A percentile compares a stretch with the other conserved stretches of the same genome.
Conservation (phyloP, 2,329 filamentous ascomycete species). For the Cladorrhinum sp. region DNA sequence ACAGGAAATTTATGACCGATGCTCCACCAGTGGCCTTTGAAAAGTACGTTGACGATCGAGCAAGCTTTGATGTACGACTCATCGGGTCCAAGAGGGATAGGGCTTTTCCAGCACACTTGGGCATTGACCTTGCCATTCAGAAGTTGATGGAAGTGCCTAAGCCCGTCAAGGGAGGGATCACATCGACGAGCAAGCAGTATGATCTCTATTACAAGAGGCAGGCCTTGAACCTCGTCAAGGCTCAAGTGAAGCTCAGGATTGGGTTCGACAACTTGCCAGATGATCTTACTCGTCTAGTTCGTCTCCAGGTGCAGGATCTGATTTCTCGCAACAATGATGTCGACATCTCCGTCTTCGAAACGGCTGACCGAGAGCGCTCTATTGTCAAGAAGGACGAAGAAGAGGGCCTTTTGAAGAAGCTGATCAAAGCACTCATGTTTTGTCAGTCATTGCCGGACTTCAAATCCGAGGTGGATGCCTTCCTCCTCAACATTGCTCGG, state of each 20-base stretch:
- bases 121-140: slow-evolving; percentile 82
- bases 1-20: slow-evolving; percentile 91
- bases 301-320: slow-evolving; percentile 86
- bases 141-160: slow-evolving; percentile 82
- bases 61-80: slow-evolving; percentile 84
- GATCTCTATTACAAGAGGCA: slow-evolving; percentile 92
- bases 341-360: slow-evolving; percentile 67
- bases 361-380: slow-evolving; percentile 76
- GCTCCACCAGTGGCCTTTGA: slow-evolving; percentile 81
- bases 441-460: slow-evolving; percentile 80
- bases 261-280: slow-evolving; percentile 86
- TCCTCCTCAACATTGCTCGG: slow-evolving; percentile 77
- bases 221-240: slow-evolving; percentile 80
- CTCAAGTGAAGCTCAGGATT: slow-evolving; percentile 86
- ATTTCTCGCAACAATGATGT: slow-evolving; percentile 68
- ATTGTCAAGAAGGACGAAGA: slow-evolving; percentile 84
- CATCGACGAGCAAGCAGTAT: slow-evolving; percentile 50
- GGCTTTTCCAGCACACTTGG: slow-evolving; percentile 81
- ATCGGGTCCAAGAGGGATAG: slow-evolving; percentile 87
- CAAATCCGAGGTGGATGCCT: slow-evolving; percentile 68
- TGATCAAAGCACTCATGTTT: slow-evolving; percentile 86
- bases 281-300: slow-evolving; percentile 78
- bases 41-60: slow-evolving; percentile 79
- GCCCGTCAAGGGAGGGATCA: slow-evolving; percentile 43
- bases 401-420: slow-evolving; percentile 75